Conservation (phyloP, 371 early-diverging fungal species). For the Zychaea mexicana region DNA sequence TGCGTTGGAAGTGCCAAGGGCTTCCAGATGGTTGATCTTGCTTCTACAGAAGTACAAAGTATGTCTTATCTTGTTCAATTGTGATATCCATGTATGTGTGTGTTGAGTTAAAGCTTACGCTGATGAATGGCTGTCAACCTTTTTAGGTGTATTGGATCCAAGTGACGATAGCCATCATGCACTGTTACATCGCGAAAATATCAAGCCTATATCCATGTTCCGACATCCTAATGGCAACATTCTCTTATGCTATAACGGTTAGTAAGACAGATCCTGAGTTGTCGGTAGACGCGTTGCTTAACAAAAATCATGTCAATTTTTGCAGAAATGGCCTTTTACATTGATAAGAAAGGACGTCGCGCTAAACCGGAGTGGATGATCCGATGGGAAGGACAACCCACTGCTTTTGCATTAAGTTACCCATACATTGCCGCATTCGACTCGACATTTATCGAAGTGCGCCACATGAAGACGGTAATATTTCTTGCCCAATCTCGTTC, state of each 20-base stretch:
- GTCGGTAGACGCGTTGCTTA: not conserved
- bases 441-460: constrained; percentile 84
- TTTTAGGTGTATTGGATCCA: constrained; percentile 49
- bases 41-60: constrained; percentile 71
- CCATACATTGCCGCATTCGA: constrained; percentile 92
- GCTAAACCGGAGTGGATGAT: constrained; percentile 76
- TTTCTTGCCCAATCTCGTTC: not conserved
- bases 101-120: not conserved
- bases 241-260: constrained; percentile 85
- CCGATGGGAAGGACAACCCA: constrained; percentile 75
- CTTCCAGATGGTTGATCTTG: constrained; percentile 91
- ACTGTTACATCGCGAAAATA: constrained; percentile 31
- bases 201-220: constrained; percentile 84
- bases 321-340: constrained; percentile 87
- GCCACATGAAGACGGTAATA: constrained; percentile 76
- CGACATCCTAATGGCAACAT: constrained; percentile 77
- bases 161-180: constrained; percentile 37
- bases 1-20: constrained; percentile 94
- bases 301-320: not conserved
- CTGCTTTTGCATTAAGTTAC: constrained; percentile 71
- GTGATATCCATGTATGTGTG: not conserved
- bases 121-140: too few species aligned
- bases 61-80: constrained; percentile 9
- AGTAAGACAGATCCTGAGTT: too few species aligned
- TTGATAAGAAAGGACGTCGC: constrained; percentile 86